A percentile compares a stretch with the other conserved stretches of the same genome.
Evolutionary conservation across 1,284 basidiomycete species (phyloP).

Genomic region (Heterobasidion parviporum): DNA sequence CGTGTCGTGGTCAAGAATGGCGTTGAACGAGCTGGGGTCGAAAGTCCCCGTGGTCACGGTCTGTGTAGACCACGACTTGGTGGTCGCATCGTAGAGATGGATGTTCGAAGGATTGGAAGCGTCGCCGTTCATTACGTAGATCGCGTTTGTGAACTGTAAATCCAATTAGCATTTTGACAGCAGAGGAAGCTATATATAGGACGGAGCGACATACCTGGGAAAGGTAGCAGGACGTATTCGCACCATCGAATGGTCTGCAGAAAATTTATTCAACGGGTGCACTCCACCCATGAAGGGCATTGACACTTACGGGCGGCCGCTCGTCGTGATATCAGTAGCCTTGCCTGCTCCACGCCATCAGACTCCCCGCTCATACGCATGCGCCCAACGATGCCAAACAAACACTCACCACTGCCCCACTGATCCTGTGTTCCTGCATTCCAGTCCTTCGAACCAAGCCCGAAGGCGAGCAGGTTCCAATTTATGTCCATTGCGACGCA

Average conservation of each 20-base stretch:
- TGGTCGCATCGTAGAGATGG: constrained; percentile 60
- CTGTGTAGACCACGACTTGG: constrained; percentile 63
- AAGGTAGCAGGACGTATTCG: constrained; percentile 64
- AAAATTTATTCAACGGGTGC: background rate
- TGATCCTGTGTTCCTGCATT: constrained; percentile 54
- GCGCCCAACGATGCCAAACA: background rate
- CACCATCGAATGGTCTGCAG: constrained; percentile 57
- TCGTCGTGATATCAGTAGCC: constrained; percentile 55
- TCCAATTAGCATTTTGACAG: background rate
- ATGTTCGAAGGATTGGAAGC: constrained; percentile 51
- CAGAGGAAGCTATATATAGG: background rate
- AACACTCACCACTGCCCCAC: constrained; percentile 50
- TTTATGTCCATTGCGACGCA: constrained; percentile 63
- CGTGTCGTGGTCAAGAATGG: constrained; percentile 85
- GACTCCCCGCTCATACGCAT: constrained; percentile 3
- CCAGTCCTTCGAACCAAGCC: constrained; percentile 68
- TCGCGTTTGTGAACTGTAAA: constrained; percentile 57
- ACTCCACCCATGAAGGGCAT: constrained; percentile 1
- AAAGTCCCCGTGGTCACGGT: constrained; percentile 39
- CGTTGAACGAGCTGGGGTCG: constrained; percentile 44
- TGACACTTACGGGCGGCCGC: constrained; percentile 57
- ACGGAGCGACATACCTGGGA: constrained; percentile 36
- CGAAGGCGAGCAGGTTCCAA: constrained; percentile 70
- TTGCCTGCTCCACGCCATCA: constrained; percentile 26
- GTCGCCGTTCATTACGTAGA: constrained; percentile 78